Conservation (phyloP, 2,329 filamentous ascomycete species). For the Monosporascus ibericus region DNA sequence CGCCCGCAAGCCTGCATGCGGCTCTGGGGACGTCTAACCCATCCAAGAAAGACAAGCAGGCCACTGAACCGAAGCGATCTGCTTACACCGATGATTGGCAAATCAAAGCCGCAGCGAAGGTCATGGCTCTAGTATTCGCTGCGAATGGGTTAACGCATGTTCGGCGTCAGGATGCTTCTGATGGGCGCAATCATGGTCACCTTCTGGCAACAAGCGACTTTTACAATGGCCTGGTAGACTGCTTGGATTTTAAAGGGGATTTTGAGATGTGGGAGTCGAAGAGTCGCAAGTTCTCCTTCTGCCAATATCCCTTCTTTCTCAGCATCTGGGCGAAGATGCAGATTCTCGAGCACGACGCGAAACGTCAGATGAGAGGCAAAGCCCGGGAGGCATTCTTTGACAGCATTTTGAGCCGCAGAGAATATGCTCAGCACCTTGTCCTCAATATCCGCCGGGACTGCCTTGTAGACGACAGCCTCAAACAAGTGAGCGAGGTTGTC, state of each 20-base stretch:
- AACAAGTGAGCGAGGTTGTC: slow-evolving; percentile 77
- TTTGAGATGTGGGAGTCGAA: slow-evolving; percentile 83
- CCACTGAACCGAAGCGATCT: slow-evolving; percentile 45
- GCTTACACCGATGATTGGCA: slow-evolving; percentile 83
- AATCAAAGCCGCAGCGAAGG: slow-evolving; percentile 70
- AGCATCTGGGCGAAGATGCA: slow-evolving; percentile 91
- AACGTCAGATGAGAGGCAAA: slow-evolving; percentile 82
- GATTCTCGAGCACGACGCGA: slow-evolving; percentile 82
- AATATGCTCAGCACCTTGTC: slow-evolving; percentile 70
- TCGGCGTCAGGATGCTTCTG: slow-evolving; percentile 28
- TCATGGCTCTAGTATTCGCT: slow-evolving; percentile 74
- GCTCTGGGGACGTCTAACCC: slow-evolving; percentile 55
- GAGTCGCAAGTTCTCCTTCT: slow-evolving; percentile 73
- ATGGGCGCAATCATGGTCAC: slow-evolving; percentile 49
- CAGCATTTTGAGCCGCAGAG: slow-evolving; percentile 71
- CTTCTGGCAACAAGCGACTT: slow-evolving; percentile 77
- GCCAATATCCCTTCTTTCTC: slow-evolving; percentile 85
- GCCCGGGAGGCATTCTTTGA: slow-evolving; percentile 88
- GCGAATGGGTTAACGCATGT: slow-evolving; percentile 60
- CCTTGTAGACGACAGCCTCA: slow-evolving; percentile 80
- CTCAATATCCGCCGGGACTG: slow-evolving; percentile 78
- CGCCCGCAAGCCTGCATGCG: slow-evolving; percentile 67
- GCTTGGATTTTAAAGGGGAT: slow-evolving; percentile 76
- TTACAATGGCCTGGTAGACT: slow-evolving; percentile 81
- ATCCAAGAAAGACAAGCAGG: slow-evolving; percentile 49